Evolutionary conservation across 257 asterid species (phyloP).

Genomic region (Fraxinus quadrangulata): DNA sequence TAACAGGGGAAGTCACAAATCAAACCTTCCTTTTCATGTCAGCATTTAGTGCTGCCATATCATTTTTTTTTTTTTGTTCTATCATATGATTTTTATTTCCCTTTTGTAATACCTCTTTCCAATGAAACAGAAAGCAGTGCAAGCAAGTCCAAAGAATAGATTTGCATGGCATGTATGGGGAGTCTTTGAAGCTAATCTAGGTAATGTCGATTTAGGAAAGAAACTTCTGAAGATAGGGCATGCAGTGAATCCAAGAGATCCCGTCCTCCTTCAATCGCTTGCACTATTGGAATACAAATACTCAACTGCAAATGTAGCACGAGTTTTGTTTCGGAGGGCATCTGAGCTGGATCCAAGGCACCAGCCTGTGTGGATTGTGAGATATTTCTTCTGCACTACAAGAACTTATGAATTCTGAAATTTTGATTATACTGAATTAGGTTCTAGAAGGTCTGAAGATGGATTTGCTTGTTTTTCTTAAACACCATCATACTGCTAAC

Average conservation of each 20-base stretch:
- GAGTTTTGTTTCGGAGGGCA: slow-evolving; percentile 71
- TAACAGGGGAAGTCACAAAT: not conserved
- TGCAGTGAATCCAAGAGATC: slow-evolving; percentile 88
- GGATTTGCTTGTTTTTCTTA: not conserved
- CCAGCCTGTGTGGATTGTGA: slow-evolving; percentile 97
- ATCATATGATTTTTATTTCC: not conserved
- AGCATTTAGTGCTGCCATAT: not conserved
- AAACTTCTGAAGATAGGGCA: slow-evolving; percentile 90
- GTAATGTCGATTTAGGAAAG: slow-evolving; percentile 65
- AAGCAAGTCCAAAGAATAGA: slow-evolving; percentile 94
- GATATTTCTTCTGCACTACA: slow-evolving; percentile 14
- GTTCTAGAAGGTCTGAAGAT: not conserved
- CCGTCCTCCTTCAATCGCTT: slow-evolving; percentile 91
- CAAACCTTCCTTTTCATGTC: not conserved
- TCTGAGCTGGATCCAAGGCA: slow-evolving; percentile 84
- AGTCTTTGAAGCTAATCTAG: slow-evolving; percentile 79
- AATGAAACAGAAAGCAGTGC: slow-evolving; percentile 73
- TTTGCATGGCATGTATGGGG: slow-evolving; percentile 99
- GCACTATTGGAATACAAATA: slow-evolving; percentile 74
- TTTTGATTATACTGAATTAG: not conserved
- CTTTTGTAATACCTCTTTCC: slow-evolving; percentile 2
- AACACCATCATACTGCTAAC: not conserved
- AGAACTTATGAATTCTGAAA: not conserved
- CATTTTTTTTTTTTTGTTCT: not conserved
- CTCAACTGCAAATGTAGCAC: slow-evolving; percentile 75